Conservation (phyloP, 345 rosid species). For the Gynandropsis gynandra region DNA sequence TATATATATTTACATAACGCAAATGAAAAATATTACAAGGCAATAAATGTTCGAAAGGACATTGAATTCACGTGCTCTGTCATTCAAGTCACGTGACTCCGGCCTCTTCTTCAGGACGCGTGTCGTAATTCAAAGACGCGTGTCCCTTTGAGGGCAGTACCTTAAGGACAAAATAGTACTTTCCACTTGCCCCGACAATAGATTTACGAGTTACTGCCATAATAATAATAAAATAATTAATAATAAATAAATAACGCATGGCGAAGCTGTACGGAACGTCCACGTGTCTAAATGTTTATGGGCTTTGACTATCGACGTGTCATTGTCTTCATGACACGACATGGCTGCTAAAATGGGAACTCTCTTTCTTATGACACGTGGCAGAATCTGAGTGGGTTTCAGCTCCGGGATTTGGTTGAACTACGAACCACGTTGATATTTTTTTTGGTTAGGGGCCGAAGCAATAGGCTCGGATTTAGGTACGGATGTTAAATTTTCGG, state of each 20-base stretch:
- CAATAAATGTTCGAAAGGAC: slow-evolving; percentile 20
- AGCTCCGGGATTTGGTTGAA: too few relatives aligned
- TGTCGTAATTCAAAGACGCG: not conserved
- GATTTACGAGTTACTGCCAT: not conserved
- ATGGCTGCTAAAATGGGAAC: not conserved
- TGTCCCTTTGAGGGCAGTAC: slow-evolving; percentile 20
- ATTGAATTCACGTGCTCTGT: slow-evolving; percentile 29
- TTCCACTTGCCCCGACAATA: slow-evolving; percentile 11
- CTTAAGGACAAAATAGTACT: not conserved
- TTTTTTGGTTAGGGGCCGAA: too few relatives aligned
- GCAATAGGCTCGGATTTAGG: too few relatives aligned
- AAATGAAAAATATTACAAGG: slow-evolving; percentile 8
- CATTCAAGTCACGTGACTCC: slow-evolving; percentile 17
- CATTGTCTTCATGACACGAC: slow-evolving; percentile 10
- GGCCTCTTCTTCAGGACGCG: slow-evolving; percentile 1
- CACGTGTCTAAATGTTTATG: slow-evolving; percentile 28
- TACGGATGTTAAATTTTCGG: too few relatives aligned
- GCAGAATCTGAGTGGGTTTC: not conserved
- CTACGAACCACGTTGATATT: too few relatives aligned
- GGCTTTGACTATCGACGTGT: slow-evolving; percentile 27
- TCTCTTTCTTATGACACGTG: slow-evolving; percentile 2
- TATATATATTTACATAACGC: too few relatives aligned
- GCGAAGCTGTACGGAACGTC: slow-evolving; percentile 21
- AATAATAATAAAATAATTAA: not conserved
- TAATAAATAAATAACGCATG: too few relatives aligned